A percentile compares a stretch with the other conserved stretches of the same genome.
Conservation (phyloP, 2,329 filamentous ascomycete species). For the Emmonsiellopsis sp. region DNA sequence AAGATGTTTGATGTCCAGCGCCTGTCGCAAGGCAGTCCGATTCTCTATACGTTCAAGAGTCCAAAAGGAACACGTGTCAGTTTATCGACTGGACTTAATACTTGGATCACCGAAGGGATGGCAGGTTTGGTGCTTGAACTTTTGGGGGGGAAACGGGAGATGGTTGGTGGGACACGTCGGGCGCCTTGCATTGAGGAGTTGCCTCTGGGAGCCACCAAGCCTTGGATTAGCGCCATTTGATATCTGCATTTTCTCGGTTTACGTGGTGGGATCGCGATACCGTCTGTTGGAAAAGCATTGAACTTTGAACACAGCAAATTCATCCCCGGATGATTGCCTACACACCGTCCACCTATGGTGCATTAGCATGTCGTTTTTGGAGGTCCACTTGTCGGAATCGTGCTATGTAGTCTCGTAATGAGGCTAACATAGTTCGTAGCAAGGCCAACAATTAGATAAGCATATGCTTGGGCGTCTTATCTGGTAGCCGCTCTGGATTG, state of each 20-base stretch:
- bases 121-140: constrained; percentile 36
- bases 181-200: constrained; percentile 34
- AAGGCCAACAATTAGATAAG: constrained; percentile 42
- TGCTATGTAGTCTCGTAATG: constrained; percentile 16
- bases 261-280: constrained; percentile 14
- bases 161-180: constrained; percentile 42
- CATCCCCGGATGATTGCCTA: constrained; percentile 22
- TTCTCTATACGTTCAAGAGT: constrained; percentile 37
- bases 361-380: constrained; percentile 5
- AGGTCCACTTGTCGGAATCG: constrained; percentile 52
- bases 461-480: constrained; percentile 29
- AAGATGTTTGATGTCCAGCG: constrained; percentile 37
- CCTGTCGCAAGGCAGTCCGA: constrained; percentile 31
- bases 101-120: constrained; percentile 54
- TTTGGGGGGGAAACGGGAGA: constrained; percentile 34
- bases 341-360: constrained; percentile 34
- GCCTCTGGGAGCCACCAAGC: constrained; percentile 39
- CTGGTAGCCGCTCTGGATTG: constrained; percentile 19
- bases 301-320: constrained; percentile 27
- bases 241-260: not conserved
- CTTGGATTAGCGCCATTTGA: constrained; percentile 9
- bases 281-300: constrained; percentile 13
- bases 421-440: constrained; percentile 36
- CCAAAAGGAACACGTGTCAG: constrained; percentile 35
- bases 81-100: constrained; percentile 48